phyloP scores from a whole-genome alignment of 2,329 filamentous ascomycete genomes.

The Coniochaeta sp. region DNA sequence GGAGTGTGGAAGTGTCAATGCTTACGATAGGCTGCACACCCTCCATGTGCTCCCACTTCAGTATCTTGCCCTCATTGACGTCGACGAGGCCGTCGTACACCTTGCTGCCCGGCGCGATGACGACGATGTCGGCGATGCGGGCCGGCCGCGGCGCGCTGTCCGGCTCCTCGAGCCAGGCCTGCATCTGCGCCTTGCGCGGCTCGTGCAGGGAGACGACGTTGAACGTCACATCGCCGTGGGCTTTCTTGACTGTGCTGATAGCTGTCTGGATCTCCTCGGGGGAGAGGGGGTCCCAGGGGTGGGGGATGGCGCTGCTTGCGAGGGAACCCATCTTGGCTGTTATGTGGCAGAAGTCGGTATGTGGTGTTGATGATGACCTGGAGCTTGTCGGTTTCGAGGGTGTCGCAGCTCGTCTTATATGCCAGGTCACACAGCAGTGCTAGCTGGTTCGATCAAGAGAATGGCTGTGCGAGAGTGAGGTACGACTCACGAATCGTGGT shows the following conservation, averaged over 20 bases:
- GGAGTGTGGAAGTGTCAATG: too few relatives aligned
- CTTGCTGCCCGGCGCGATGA: constrained; percentile 69
- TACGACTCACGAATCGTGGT: background rate
- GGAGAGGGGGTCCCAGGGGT: constrained; percentile 75
- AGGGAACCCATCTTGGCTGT: constrained; percentile 9
- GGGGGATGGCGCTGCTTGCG: constrained; percentile 20
- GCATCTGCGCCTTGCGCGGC: constrained; percentile 79
- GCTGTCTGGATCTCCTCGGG: constrained; percentile 65
- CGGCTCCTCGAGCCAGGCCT: constrained; percentile 66
- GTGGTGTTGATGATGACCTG: background rate
- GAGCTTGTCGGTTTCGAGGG: background rate
- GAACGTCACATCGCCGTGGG: constrained; percentile 68
- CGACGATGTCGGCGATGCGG: constrained; percentile 75
- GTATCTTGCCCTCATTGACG: constrained; percentile 56
- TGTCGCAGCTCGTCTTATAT: background rate
- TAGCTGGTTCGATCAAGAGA: background rate
- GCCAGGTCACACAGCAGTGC: background rate
- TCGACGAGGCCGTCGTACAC: constrained; percentile 80
- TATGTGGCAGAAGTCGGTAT: background rate
- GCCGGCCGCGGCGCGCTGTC: constrained; percentile 53
- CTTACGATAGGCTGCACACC: constrained; percentile 74
- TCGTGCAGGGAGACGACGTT: constrained; percentile 82
- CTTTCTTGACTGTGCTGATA: constrained; percentile 60
- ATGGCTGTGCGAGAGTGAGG: background rate
- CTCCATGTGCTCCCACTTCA: constrained; percentile 67